Evolutionary conservation across 176 grass and related monocot species (phyloP).

Genomic region (Lolium rigidum): DNA sequence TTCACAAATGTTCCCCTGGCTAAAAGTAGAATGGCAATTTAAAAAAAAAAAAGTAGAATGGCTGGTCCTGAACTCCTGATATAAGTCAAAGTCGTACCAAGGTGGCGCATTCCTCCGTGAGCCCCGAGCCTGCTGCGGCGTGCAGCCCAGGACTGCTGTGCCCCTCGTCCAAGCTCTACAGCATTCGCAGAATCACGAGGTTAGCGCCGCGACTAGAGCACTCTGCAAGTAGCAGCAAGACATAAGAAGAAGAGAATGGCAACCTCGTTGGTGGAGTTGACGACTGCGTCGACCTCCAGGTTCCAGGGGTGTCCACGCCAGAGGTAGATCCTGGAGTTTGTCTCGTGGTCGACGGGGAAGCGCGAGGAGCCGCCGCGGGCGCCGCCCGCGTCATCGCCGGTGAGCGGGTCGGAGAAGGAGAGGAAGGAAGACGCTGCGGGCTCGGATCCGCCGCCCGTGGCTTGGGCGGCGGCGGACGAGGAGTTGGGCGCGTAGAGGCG

Average conservation of each 20-base stretch:
- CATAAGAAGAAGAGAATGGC: neutral
- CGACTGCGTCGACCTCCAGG: conserved; percentile 90
- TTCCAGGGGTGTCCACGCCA: conserved; percentile 93
- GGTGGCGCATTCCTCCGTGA: conserved; percentile 88
- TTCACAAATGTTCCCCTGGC: neutral
- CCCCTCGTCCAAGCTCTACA: conserved; percentile 91
- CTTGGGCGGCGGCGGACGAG: neutral
- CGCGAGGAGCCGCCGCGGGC: conserved; percentile 40
- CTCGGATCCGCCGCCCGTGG: conserved; percentile 35
- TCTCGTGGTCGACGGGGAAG: conserved; percentile 88
- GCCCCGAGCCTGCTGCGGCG: conserved; percentile 73
- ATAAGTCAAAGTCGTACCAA: conserved; percentile 57
- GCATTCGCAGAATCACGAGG: conserved; percentile 18
- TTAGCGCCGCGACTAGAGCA: conserved; percentile 20
- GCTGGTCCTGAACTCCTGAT: neutral
- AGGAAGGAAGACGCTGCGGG: conserved; percentile 38
- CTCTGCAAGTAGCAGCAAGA: neutral
- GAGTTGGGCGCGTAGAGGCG: conserved; percentile 40
- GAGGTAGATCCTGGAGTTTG: conserved; percentile 93
- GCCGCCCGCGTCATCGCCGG: conserved; percentile 47
- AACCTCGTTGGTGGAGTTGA: conserved; percentile 98
- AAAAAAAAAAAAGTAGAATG: no score
- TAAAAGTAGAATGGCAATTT: conserved; percentile 8
- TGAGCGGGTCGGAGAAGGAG: conserved; percentile 72
- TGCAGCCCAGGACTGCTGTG: conserved; percentile 92